Evolutionary conservation across 1,139 yeast species (phyloP), one percentile per base, ranked within the genome.

Genomic region (Saccharomyces hybrid): DNA sequence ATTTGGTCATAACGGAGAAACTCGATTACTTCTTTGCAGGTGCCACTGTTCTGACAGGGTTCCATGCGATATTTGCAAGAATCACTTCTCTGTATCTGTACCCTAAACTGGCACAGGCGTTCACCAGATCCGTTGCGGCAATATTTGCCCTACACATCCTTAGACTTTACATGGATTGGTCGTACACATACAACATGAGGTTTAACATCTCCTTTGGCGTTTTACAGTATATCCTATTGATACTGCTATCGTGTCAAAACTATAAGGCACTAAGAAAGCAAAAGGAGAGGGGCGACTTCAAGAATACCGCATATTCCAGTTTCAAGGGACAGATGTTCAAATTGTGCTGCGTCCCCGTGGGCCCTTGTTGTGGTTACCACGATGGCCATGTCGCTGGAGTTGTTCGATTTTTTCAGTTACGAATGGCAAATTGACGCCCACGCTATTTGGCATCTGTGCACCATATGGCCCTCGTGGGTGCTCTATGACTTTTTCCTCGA

Each of bases 21-120:
- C 70, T 90, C 50, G 99, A 93, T 71, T 93, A 93, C 71, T 91
- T 87, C 69, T 86, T 90, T 65, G 99, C 99, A 0, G 97, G 96
- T 1, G 80, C 86, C 53, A 87, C 96, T 0, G 96, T 93, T 4
- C 71, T 89, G 46, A 75, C 83, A 44, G 96, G 96, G 1, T 81
- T 90, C 62, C 88, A 85, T 69, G 83, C 83, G 2, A 78, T 90
- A 9, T 70, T 77, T 2, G 75, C 82, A 2, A 75, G 97, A 53
- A 76, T 79, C 26, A 79, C 80, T 65, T 65, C 14, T 21, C 29
- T 29, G 31, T 44, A 6, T 56, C 51, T 44, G 27, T 60, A 16
- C 53, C 57, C 47, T 27, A 67, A 46, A 73, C 77, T 0, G 66
- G 69, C 12, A 69, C 65, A 57, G 38, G 27, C 70, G 1, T 75